Evolutionary conservation across 352 stramenopile species (phyloP), one percentile per base, ranked within the genome.

Genomic region (Phytophthora ohioensis): DNA sequence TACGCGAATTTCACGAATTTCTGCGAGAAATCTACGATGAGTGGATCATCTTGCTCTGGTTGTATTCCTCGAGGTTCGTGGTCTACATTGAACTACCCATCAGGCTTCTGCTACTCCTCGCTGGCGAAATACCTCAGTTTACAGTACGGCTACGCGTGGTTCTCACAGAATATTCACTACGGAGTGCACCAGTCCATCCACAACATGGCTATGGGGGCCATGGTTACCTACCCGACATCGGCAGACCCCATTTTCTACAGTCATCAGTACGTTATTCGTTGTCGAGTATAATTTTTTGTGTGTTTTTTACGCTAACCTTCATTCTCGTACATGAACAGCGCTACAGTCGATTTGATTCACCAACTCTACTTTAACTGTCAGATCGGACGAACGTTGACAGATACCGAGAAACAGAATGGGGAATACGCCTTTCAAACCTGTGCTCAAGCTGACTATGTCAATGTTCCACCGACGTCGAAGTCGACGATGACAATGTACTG

Each of bases 211-310:
- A 69, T 78, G 39, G 72, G 73, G 4, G 75, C 78, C 4, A 87
- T 95, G 73, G 76, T 64, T 12, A 82, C 74, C 15, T 82, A 76
- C n/a, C 66, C 67, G 4, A 79, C 79, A 8, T 64, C 81, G 5
- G 83, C 81, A 35, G 87, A 95, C 36, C 84, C 86, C 9, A 83
- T 93, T 49, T 95, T 91, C 73, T 93, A 85, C 76, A 83, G 72
- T 55, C 84, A 91, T 52, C 87, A 93, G 82, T 92, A 88, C 56
- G 84, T 91, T 8, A 7, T 41, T 47, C 4, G 5, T 27, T 11
- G 55, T 4, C 21, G 21, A 27, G 21, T 27, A 27, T 27, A 27
- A 27, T 27, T 27, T 27, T 27, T 2, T 27, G 21, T 27, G 43
- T 42, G 9, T 31, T 27, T 17, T 8, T 11, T 41, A 7, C 17